Base-by-base conservation (phyloP, 2,329 filamentous ascomycete genomes). In the Claviceps quebecensis region DNA sequence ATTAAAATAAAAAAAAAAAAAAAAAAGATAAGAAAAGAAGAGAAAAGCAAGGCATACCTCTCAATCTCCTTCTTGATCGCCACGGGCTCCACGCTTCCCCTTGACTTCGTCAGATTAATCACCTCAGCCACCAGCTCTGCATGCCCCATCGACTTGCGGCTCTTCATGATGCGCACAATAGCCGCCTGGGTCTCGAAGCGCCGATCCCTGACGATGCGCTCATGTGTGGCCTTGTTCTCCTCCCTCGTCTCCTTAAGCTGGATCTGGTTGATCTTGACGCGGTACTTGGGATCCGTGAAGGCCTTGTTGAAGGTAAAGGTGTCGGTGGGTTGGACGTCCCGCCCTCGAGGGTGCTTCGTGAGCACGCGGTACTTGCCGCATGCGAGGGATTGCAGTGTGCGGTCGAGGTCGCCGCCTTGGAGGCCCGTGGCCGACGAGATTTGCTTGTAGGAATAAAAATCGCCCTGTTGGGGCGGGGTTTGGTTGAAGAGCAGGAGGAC, bases 31-130 rank as follows among this genome's bases (percentile, higher is more conserved):
- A 52, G 17, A 34, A 48, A 9, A 11, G 1, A 61, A 50, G 48
- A 14, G 14, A 8, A 17, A 26, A 34, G 7, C 0, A 16, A 14
- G 23, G 76, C 84, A 62, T 69, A 90, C 81, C 87, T 89, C 68
- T 97, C 93, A 67, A 98, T 96, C 66, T 97, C 94, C 71, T 85
- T 84, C 80, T 98, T 98, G 58, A 98, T 97, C 56, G 93, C 88
- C 2, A 75, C 74, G 41, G 89, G 78, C 62, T 95, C 90, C 53
- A 98, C 74, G 17, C 87, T 87, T 14, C 93, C 94, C 51, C 93
- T 77, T 58, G 79, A 87, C 72, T 84, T 87, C 1, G 91, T 98
- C 63, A 91, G 82, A 60, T 84, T 86, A 63, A 98, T 96, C 17
- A 95, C 89, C 71, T 97, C 90, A 2, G 85, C 83, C 19, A 97